Evolutionary conservation across 2,329 filamentous ascomycete species (phyloP), one percentile per base, ranked within the genome.

Genomic region (Lasiodiplodia gonubiensis): DNA sequence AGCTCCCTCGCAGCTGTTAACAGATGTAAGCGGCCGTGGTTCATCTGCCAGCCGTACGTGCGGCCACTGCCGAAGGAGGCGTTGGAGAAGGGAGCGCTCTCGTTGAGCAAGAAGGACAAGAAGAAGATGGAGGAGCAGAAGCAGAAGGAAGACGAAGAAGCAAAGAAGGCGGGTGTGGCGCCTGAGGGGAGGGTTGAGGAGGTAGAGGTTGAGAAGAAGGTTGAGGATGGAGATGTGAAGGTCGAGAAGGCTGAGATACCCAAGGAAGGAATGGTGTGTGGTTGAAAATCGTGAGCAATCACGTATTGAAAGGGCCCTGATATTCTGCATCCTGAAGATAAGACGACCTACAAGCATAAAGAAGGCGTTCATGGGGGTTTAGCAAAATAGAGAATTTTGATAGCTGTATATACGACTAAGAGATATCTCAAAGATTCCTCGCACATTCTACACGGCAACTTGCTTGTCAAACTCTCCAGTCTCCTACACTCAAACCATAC

Each of bases 51-150:
- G 81, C 90, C 94, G 4, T 92, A 97, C 73, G 86, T 97, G 7
- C 84, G 94, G 67, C 94, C 93, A 49, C 78, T 97, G 74, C 95
- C 95, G 0, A 91, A 91, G 72, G 94, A 98, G 81, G 95, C 95
- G 2, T 74, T 95, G 70, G 89, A 90, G 70, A 93, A 92, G 76
- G 94, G 94, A 0, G 90, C 91, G 2, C 85, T 97, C 77, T 86
- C 85, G 67, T 77, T 90, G 69, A 92, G 89, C 73, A 94, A 93
- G 81, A 93, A 93, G 73, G 79, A 82, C 68, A 80, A 78, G 74
- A 75, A 74, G 72, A 74, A 72, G 53, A 14, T 76, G 46, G 78
- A 76, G 67, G 48, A 73, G 77, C 84, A 86, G 48, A 83, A 80
- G 68, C 67, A 73, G 60, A 59, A 74, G 77, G 84, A 86, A 37